phyloP scores from a whole-genome alignment of 139 green algal species.

The Chlorella ohadii region DNA sequence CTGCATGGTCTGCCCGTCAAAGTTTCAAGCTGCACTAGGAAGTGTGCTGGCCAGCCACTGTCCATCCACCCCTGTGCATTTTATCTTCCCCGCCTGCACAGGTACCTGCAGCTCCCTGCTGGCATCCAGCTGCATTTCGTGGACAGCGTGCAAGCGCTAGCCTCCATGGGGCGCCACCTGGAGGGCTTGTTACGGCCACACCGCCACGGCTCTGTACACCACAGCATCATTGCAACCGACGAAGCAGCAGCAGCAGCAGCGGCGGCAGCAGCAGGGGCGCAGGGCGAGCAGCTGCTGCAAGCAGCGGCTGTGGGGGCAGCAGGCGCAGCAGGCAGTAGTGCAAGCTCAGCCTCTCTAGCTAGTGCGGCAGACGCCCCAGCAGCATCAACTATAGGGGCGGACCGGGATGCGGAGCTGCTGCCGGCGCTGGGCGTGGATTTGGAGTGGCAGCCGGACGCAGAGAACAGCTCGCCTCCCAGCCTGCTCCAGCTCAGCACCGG shows the following conservation, averaged over 20 bases:
- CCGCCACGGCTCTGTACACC: conserved; percentile 3
- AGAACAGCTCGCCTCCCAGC: conserved; percentile 32
- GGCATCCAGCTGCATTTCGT: conserved; percentile 28
- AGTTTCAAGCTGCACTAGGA: no score
- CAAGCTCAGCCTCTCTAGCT: not conserved
- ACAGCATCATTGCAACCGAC: conserved; percentile 9
- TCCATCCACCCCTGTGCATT: no score
- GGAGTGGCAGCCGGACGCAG: conserved; percentile 71
- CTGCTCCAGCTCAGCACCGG: conserved; percentile 48
- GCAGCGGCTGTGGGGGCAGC: not conserved
- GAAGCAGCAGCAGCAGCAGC: conserved; percentile 6
- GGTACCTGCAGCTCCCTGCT: conserved; percentile 67
- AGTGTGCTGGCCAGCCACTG: no score
- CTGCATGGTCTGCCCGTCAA: no score
- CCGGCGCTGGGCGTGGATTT: conserved; percentile 71
- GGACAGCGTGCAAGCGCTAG: conserved; percentile 14
- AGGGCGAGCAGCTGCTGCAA: not conserved
- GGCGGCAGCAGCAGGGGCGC: conserved; percentile 27
- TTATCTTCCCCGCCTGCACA: no score
- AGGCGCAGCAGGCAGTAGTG: not conserved
- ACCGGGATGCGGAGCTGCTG: conserved; percentile 17
- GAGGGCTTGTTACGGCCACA: not conserved
- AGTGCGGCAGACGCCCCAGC: conserved; percentile 5
- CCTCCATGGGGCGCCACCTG: not conserved
- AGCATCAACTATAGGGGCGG: conserved; percentile 9